Evolutionary conservation across 2,329 filamentous ascomycete genomes (phyloP), one percentile per base, ranked within the genome.

Genomic region (Hymenoscyphus infarciens): DNA sequence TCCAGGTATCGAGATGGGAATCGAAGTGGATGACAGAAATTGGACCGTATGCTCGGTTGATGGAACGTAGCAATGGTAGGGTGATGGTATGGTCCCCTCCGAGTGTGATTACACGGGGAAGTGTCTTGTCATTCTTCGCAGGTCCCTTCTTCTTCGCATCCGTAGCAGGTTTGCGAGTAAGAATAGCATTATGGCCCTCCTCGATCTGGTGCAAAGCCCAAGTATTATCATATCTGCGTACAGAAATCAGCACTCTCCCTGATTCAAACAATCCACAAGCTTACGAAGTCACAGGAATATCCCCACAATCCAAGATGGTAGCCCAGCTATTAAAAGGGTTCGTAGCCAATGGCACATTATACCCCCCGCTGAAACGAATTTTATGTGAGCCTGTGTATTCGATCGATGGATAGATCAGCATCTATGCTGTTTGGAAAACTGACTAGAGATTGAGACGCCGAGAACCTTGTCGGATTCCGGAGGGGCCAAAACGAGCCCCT

Each of bases 361-460:
- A 96, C 5, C 91, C 91, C 70, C 91, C 91, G 74, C 90, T 94
- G 75, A 79, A 70, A 27, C 75, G 71, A 72, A 76, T 78, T 56
- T 61, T 71, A 57, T 62, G 71, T 73, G 74, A 79, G 73, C 73
- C 73, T 78, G 72, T 74, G 68, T 70, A 52, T 60, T 35, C 31
- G 39, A 33, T 54, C 61, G 49, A 62, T 61, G 67, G 45, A n/a
- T 22, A 33, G 16, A 70, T 71, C 66, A 71, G 69, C 64, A 45
- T 64, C 25, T 61, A 59, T 63, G 63, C 65, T 67, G 63, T 64
- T 27, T 57, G 62, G 63, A 33, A 39, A 39, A 82, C 87, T 71
- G 87, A 93, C 90, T 95, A 95, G 62, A 95, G 87, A 78, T 94
- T 95, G 68, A 95, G 83, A 68, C 91, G 85, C 72, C 91, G 87